A percentile compares a stretch with the other conserved stretches of the same genome.
phyloP scores from a whole-genome alignment of 441 rosid genomes.

The Eruca vesicaria region DNA sequence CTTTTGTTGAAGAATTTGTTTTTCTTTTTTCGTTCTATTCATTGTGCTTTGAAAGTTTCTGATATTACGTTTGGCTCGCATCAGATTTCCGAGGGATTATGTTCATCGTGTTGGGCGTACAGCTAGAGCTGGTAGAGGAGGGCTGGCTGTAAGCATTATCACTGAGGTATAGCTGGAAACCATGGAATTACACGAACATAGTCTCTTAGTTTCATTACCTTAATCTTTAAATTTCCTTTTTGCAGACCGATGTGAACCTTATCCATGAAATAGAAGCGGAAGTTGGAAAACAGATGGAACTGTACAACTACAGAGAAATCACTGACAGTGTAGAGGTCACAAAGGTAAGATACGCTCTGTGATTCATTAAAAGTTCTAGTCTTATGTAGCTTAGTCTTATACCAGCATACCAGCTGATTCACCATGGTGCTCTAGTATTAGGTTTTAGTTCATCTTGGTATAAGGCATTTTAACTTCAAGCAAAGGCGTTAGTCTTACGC shows the following conservation, averaged over 20 bases:
- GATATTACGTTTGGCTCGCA: not conserved
- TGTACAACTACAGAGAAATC: constrained; percentile 64
- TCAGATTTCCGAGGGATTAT: constrained; percentile 86
- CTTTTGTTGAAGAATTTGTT: not conserved
- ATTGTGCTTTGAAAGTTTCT: not conserved
- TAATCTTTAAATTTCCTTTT: constrained; percentile 12
- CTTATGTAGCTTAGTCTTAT: constrained; percentile 4
- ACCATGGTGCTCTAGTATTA: not conserved
- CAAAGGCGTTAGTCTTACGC: not conserved
- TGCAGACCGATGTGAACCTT: constrained; percentile 75
- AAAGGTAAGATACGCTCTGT: constrained; percentile 44
- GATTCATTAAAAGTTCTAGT: not conserved
- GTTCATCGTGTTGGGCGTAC: constrained; percentile 99
- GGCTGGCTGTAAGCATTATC: constrained; percentile 79
- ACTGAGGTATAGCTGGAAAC: constrained; percentile 54
- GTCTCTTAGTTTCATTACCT: not conserved
- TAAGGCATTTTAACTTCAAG: not conserved
- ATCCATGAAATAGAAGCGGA: constrained; percentile 78
- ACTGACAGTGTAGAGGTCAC: constrained; percentile 76
- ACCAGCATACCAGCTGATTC: constrained; percentile 1
- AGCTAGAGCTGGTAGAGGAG: constrained; percentile 97
- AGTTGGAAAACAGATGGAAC: constrained; percentile 63
- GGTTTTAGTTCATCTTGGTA: not conserved
- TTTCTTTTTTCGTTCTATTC: not conserved
- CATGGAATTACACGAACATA: not conserved